These are phyloP conservation scores for Sclerotinia spermophila DNA, from an alignment of 2,329 filamentous ascomycete genomes.

Conservation along the genomic window DNA sequence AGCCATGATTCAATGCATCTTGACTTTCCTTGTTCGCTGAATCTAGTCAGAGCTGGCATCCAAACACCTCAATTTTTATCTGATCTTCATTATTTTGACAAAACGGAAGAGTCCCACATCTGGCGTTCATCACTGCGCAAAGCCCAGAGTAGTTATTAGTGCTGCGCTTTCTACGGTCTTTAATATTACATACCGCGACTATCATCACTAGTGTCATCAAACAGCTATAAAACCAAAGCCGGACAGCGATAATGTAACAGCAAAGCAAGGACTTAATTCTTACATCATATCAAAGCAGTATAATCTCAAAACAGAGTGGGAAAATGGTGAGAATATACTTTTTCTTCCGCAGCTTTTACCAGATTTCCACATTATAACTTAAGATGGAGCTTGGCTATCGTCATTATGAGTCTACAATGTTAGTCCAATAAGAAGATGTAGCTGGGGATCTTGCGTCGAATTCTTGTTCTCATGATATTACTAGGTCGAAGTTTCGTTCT, in stretches of 20 bases:
- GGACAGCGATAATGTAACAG: neutral
- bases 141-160: neutral
- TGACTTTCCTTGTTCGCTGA: neutral
- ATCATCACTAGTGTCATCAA: neutral
- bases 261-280: too few species aligned
- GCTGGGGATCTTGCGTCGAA: rapidly evolving
- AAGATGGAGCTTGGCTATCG: too few species aligned
- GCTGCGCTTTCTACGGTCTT: too few species aligned
- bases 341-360: neutral
- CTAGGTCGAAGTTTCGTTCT: neutral
- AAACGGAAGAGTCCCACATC: too few species aligned
- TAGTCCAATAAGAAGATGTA: neutral
- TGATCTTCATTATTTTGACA: neutral
- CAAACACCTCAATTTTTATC: neutral
- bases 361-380: neutral
- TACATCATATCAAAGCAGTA: neutral
- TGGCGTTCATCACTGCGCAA: neutral
- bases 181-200: neutral
- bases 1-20: neutral
- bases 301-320: neutral
- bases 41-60: too few species aligned
- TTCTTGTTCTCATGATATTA: neutral
- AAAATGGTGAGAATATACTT: neutral
- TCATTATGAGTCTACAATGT: neutral
- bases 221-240: neutral